Conservation (phyloP, 2,329 filamentous ascomycete genomes). For the Colletotrichum sp. region DNA sequence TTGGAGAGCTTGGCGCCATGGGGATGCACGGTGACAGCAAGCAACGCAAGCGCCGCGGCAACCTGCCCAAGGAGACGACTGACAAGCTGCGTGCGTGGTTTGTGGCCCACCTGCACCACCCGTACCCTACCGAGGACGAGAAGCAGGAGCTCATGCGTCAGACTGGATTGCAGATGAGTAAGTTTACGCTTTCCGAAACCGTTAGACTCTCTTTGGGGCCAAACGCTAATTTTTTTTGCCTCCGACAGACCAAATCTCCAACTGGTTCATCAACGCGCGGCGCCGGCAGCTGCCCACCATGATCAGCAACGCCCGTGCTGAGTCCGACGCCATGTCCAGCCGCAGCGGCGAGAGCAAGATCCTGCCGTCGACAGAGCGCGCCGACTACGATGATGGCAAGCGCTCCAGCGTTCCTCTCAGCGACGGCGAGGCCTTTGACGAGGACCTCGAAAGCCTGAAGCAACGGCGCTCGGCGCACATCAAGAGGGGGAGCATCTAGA, state of each 20-base stretch:
- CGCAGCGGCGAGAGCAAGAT: slow-evolving; percentile 38
- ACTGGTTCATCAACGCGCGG: slow-evolving; percentile 83
- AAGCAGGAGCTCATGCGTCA: slow-evolving; percentile 80
- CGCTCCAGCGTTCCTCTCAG: slow-evolving; percentile 44
- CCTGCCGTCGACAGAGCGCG: slow-evolving; percentile 42
- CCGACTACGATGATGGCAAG: slow-evolving; percentile 43
- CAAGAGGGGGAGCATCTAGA: slow-evolving; percentile 53
- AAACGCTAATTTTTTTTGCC: slow-evolving; percentile 22
- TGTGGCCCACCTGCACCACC: slow-evolving; percentile 75
- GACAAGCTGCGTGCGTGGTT: slow-evolving; percentile 85
- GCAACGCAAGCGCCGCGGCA: slow-evolving; percentile 74
- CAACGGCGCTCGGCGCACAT: slow-evolving; percentile 39
- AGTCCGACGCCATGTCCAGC: slow-evolving; percentile 50
- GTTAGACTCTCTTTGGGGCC: background rate
- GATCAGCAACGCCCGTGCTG: slow-evolving; percentile 60
- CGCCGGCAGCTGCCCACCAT: slow-evolving; percentile 68
- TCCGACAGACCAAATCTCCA: slow-evolving; percentile 69
- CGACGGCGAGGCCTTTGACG: slow-evolving; percentile 54
- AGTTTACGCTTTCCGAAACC: slow-evolving; percentile 38
- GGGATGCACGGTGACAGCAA: slow-evolving; percentile 49
- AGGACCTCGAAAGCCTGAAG: slow-evolving; percentile 41
- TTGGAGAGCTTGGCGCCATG: slow-evolving; percentile 42
- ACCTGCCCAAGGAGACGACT: slow-evolving; percentile 89
- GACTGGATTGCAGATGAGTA: slow-evolving; percentile 81
- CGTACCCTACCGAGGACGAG: slow-evolving; percentile 80